Percentiles rank a stretch among this genome's conserved stretches.
Conservation (phyloP, 768 basidiomycete genomes). For the Tricholoma saponaceum region DNA sequence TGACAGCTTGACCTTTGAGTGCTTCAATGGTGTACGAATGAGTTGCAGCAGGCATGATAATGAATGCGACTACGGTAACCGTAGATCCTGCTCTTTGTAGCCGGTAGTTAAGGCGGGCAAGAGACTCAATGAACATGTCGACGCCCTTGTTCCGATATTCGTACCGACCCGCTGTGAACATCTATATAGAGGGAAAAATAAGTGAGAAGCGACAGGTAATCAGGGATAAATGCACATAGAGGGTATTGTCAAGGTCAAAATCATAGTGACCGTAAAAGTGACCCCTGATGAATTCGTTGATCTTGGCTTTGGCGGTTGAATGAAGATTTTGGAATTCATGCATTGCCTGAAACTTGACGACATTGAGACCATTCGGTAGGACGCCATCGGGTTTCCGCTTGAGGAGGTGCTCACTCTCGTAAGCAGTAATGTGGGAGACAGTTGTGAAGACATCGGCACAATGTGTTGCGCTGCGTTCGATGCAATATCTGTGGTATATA, state of each 20-base stretch:
- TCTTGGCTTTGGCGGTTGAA: constrained; percentile 91
- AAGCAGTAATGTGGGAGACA: constrained; percentile 96
- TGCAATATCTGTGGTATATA: constrained; percentile 97
- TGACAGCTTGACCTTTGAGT: constrained; percentile 93
- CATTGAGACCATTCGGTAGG: constrained; percentile 95
- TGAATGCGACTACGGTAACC: constrained; percentile 93
- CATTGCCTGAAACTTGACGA: constrained; percentile 98
- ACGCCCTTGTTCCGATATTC: constrained; percentile 99
- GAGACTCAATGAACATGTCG: constrained; percentile 98
- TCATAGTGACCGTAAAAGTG: constrained; percentile 99
- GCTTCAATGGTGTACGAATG: constrained; percentile 98
- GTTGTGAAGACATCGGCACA: constrained; percentile 99
- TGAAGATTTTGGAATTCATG: constrained; percentile 99
- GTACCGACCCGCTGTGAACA: constrained; percentile 99
- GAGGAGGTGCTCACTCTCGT: constrained; percentile 92
- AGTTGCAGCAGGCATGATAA: constrained; percentile 97
- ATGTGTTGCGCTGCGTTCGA: constrained; percentile 91
- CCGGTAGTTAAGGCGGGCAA: constrained; percentile 71
- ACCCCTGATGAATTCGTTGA: constrained; percentile 95
- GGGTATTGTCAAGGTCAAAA: constrained; percentile 90
- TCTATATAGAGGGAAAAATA: constrained; percentile 45
- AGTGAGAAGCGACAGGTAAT: not conserved
- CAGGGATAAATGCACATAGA: constrained; percentile 54
- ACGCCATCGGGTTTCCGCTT: constrained; percentile 98
- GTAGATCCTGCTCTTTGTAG: constrained; percentile 58